Percentiles rank a stretch among this genome's conserved stretches.
Conservation (phyloP, 2,329 filamentous ascomycete genomes). For the Chaetothyriales sp. region DNA sequence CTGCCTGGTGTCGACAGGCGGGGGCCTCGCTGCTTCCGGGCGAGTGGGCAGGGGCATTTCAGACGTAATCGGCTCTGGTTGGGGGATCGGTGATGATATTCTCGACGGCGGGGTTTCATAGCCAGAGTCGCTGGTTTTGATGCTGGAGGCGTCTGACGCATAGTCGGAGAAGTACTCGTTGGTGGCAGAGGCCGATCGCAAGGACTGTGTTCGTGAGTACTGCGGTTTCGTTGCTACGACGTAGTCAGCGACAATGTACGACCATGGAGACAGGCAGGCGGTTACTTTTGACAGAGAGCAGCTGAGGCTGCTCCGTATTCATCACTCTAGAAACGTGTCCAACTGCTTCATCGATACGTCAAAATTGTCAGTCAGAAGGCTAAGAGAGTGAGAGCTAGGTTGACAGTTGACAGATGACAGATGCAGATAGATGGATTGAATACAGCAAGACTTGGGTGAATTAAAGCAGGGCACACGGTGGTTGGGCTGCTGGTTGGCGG, state of each 20-base stretch:
- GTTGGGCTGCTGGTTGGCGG: constrained; percentile 14
- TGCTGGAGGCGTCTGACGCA: constrained; percentile 26
- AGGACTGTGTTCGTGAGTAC: constrained; percentile 29
- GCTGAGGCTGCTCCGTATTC: constrained; percentile 19
- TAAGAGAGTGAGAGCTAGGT: neutral
- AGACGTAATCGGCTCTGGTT: constrained; percentile 9
- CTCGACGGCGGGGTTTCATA: constrained; percentile 34
- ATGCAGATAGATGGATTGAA: neutral
- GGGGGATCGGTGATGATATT: constrained; percentile 15
- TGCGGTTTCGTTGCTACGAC: constrained; percentile 30
- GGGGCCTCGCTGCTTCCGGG: constrained; percentile 11
- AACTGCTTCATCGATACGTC: constrained; percentile 7
- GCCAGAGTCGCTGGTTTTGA: constrained; percentile 25
- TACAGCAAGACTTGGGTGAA: constrained; percentile 6
- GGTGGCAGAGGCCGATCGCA: constrained; percentile 35
- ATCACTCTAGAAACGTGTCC: constrained; percentile 17
- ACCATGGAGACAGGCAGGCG: constrained; percentile 6
- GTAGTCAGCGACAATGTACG: neutral
- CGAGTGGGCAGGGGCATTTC: constrained; percentile 17
- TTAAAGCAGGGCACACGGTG: constrained; percentile 14
- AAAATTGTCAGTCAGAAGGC: neutral
- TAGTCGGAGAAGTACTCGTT: constrained; percentile 36
- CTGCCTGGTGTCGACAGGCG: constrained; percentile 11
- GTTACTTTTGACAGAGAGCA: constrained; percentile 24
- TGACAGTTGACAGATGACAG: neutral